A percentile compares a stretch with the other conserved stretches of the same genome.
Evolutionary conservation across 2,329 filamentous ascomycete species (phyloP).

Genomic region (Cadophora gregata): DNA sequence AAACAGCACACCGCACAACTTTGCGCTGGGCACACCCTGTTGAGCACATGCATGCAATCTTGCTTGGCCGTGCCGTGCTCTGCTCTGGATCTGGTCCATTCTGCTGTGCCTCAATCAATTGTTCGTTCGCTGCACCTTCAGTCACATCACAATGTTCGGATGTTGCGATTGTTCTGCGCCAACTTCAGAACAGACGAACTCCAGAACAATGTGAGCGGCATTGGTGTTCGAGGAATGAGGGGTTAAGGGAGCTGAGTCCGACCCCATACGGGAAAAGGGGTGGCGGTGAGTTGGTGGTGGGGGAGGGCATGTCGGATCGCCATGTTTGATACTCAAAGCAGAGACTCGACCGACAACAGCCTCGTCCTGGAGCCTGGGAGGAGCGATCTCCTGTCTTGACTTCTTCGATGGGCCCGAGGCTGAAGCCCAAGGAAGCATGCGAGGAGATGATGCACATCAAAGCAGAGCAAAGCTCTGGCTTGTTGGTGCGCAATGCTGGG

Average conservation of each 20-base stretch:
- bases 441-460: not conserved
- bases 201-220: not conserved
- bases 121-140: conserved; percentile 5
- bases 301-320: conserved; percentile 22
- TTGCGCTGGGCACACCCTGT: conserved; percentile 3
- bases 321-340: conserved; percentile 23
- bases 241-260: not conserved
- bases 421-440: not conserved
- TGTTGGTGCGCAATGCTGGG: conserved; percentile 14
- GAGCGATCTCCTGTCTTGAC: not conserved
- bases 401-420: not conserved
- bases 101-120: conserved; percentile 6
- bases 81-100: not conserved
- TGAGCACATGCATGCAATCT: conserved; percentile 4
- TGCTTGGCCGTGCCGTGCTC: not conserved
- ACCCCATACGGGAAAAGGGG: not conserved
- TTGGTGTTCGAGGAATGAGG: conserved; percentile 6
- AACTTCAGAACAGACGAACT: conserved; percentile 12
- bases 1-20: not conserved
- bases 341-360: conserved; percentile 26
- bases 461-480: not conserved
- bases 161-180: conserved; percentile 2
- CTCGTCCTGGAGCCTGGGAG: not conserved
- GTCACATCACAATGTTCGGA: conserved; percentile 1
- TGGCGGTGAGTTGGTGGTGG: conserved; percentile 3